Evolutionary conservation across 2,329 filamentous ascomycete genomes (phyloP).

Genomic region (Fusarium euwallaceae): DNA sequence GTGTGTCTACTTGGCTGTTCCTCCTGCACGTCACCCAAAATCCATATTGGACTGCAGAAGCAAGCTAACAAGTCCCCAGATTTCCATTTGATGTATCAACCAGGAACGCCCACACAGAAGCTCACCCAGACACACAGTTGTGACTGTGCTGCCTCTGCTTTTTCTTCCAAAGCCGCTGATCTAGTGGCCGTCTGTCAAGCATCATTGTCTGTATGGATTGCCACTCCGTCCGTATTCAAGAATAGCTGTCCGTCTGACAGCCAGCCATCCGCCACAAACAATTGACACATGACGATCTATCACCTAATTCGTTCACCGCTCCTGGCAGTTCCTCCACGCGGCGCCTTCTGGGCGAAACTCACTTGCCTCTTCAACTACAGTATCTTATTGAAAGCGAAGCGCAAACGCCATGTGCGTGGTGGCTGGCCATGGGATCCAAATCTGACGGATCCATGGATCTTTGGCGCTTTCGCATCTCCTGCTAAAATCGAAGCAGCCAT

Average conservation of each 20-base stretch:
- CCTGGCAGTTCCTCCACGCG: slow-evolving; percentile 16
- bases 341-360: slow-evolving; percentile 20
- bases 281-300: slow-evolving; percentile 39
- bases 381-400: slow-evolving; percentile 21
- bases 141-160: background rate
- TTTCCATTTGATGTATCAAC: slow-evolving; percentile 30
- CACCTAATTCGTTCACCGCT: slow-evolving; percentile 42
- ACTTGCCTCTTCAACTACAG: slow-evolving; percentile 17
- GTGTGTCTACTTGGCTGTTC: slow-evolving; percentile 20
- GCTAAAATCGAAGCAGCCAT: slow-evolving; percentile 18
- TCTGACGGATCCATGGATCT: slow-evolving; percentile 24
- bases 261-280: slow-evolving; percentile 29
- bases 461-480: slow-evolving; percentile 12
- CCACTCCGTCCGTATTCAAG: slow-evolving; percentile 20
- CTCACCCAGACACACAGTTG: slow-evolving; percentile 26
- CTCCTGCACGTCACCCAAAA: slow-evolving; percentile 44
- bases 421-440: slow-evolving; percentile 25
- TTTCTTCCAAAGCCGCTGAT: background rate
- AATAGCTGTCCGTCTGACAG: slow-evolving; percentile 11
- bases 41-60: slow-evolving; percentile 36
- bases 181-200: slow-evolving; percentile 2
- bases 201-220: slow-evolving; percentile 8
- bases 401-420: slow-evolving; percentile 19
- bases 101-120: slow-evolving; percentile 27
- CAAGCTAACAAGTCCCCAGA: slow-evolving; percentile 38